Conservation (phyloP, 2,329 filamentous ascomycete species). For the Fonsecaea nubica region DNA sequence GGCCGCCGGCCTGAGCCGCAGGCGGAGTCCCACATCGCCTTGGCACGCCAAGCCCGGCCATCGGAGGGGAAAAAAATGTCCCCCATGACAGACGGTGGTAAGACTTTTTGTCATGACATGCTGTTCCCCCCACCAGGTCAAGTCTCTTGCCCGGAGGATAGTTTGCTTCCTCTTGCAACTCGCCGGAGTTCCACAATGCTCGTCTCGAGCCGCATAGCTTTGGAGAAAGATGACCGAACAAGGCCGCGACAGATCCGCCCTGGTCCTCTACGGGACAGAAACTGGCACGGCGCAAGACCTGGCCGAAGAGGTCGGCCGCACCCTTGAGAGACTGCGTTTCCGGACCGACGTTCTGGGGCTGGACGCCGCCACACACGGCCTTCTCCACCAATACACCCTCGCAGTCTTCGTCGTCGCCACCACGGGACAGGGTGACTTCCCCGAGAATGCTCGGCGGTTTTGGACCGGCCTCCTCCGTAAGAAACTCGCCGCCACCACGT, state of each 20-base stretch:
- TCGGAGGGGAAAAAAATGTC: neutral
- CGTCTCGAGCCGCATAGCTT: neutral
- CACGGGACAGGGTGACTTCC: conserved; percentile 92
- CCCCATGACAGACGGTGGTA: neutral
- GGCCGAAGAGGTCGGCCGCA: conserved; percentile 78
- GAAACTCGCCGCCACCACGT: conserved; percentile 73
- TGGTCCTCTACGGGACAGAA: conserved; percentile 91
- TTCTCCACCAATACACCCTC: conserved; percentile 46
- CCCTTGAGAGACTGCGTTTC: conserved; percentile 80
- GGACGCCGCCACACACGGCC: conserved; percentile 57
- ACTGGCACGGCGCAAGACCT: conserved; percentile 93
- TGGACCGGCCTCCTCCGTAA: conserved; percentile 86
- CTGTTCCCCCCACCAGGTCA: neutral
- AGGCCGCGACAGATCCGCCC: conserved; percentile 49
- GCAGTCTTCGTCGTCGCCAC: conserved; percentile 83
- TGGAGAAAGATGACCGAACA: conserved; percentile 24
- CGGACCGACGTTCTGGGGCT: conserved; percentile 76
- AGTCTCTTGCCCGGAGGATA: neutral
- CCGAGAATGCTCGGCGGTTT: conserved; percentile 78
- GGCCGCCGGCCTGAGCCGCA: too few relatives aligned
- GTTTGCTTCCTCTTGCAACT: neutral
- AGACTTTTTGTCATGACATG: neutral
- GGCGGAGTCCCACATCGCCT: neutral
- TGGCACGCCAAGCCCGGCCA: neutral
- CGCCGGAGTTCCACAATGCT: conserved; percentile 12